A percentile compares a stretch with the other conserved stretches of the same genome.
phyloP scores from a whole-genome alignment of 768 basidiomycete genomes.

The Cytidiella melzeri region DNA sequence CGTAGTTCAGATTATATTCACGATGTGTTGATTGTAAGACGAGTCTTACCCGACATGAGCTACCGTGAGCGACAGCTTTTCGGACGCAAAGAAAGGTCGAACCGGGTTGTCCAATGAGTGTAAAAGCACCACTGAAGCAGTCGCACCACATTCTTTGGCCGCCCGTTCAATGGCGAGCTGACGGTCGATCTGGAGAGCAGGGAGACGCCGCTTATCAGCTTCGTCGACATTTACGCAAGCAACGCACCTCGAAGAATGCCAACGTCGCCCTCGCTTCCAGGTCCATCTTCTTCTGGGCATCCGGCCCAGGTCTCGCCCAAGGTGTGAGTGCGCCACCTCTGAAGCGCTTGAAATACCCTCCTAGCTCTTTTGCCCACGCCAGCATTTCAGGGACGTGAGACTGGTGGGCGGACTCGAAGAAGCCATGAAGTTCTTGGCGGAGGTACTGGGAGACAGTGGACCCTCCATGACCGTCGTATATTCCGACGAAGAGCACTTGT shows the following conservation, averaged over 20 bases:
- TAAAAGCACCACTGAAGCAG: slow-evolving; percentile 86
- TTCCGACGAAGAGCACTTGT: slow-evolving; percentile 82
- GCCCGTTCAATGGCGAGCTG: slow-evolving; percentile 61
- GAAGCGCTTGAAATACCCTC: slow-evolving; percentile 91
- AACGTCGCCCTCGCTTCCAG: slow-evolving; percentile 82
- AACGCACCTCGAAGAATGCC: slow-evolving; percentile 77
- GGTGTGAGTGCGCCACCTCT: slow-evolving; percentile 71
- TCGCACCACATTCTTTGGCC: slow-evolving; percentile 78
- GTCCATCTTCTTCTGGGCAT: slow-evolving; percentile 39
- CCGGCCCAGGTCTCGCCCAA: slow-evolving; percentile 40
- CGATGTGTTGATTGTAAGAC: slow-evolving; percentile 10
- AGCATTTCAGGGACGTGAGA: slow-evolving; percentile 68
- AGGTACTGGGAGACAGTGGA: slow-evolving; percentile 85
- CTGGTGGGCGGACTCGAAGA: slow-evolving; percentile 77
- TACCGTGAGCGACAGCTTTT: slow-evolving; percentile 73
- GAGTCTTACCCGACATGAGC: slow-evolving; percentile 81
- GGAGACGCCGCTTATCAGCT: neutral
- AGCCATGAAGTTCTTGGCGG: slow-evolving; percentile 76
- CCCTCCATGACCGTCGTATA: slow-evolving; percentile 94
- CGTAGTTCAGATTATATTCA: neutral
- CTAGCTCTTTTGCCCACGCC: slow-evolving; percentile 69
- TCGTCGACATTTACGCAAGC: neutral
- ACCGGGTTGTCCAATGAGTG: slow-evolving; percentile 82
- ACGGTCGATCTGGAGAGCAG: slow-evolving; percentile 56
- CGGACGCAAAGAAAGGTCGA: slow-evolving; percentile 77